phyloP scores from a whole-genome alignment of 768 basidiomycete genomes.

The Rhodotorula sphaerocarpa region DNA sequence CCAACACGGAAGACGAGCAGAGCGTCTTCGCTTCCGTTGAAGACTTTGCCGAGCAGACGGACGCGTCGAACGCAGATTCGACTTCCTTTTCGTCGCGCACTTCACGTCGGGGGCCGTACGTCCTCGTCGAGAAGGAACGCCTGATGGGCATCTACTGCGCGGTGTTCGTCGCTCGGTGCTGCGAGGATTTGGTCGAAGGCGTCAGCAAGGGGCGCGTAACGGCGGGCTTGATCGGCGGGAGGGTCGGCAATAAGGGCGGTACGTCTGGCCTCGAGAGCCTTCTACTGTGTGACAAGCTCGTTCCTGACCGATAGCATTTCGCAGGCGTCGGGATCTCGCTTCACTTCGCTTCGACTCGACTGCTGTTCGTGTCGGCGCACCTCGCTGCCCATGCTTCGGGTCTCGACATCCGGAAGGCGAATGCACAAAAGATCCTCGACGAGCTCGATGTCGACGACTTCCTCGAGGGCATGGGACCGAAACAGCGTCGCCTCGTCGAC shows the following conservation, averaged over 20 bases:
- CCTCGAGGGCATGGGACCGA: constrained; percentile 41
- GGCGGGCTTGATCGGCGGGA: constrained; percentile 78
- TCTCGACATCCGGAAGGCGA: constrained; percentile 68
- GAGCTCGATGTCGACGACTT: constrained; percentile 75
- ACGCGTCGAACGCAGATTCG: background rate
- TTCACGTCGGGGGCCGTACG: constrained; percentile 59
- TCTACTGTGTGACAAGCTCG: too few species aligned
- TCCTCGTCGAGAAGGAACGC: constrained; percentile 76
- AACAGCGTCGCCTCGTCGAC: constrained; percentile 63
- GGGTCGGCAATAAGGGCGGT: constrained; percentile 79
- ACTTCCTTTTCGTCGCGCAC: background rate
- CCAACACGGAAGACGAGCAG: background rate
- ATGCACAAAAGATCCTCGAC: constrained; percentile 81
- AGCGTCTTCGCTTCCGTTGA: background rate
- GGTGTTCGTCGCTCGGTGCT: constrained; percentile 44
- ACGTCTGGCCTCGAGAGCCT: background rate
- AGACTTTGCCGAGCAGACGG: background rate
- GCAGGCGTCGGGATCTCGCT: constrained; percentile 71
- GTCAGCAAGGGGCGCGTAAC: constrained; percentile 64
- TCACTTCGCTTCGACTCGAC: constrained; percentile 68
- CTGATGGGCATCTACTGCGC: constrained; percentile 65
- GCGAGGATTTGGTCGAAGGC: constrained; percentile 43
- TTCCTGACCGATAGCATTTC: too few species aligned
- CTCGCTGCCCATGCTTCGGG: constrained; percentile 60
- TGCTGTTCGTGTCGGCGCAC: constrained; percentile 86